Conservation (phyloP, 805 yeast genomes). For the Suhomyces sp. region DNA sequence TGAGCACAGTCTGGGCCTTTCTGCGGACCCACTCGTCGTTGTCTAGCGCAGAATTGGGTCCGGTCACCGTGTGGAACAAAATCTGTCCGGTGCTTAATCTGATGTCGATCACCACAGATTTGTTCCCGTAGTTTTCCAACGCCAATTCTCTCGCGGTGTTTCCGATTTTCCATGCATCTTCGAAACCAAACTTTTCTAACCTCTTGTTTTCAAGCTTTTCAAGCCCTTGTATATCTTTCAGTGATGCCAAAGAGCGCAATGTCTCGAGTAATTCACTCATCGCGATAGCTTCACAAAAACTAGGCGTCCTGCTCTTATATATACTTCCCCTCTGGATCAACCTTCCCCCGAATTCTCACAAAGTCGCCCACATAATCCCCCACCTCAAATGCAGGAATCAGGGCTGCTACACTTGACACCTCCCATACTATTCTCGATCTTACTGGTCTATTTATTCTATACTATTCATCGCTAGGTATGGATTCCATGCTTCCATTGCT, state of each 20-base stretch:
- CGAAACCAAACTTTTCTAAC: constrained; percentile 28
- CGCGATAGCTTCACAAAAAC: background rate
- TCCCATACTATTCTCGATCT: background rate
- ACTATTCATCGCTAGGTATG: background rate
- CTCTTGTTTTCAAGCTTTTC: constrained; percentile 21
- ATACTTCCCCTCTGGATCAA: background rate
- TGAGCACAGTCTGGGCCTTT: constrained; percentile 46
- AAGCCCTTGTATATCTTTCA: constrained; percentile 7
- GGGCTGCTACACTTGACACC: background rate
- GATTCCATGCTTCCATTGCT: background rate
- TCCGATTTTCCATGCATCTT: constrained; percentile 49
- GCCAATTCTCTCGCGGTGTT: constrained; percentile 37
- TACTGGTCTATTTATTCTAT: background rate
- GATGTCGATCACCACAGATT: constrained; percentile 47
- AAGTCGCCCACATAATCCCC: background rate
- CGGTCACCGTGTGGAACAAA: constrained; percentile 44
- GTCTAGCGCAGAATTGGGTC: constrained; percentile 39
- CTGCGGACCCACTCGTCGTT: constrained; percentile 54
- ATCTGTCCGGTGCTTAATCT: constrained; percentile 44
- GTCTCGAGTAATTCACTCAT: constrained; percentile 12
- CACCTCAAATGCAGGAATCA: background rate
- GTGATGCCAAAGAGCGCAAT: constrained; percentile 9
- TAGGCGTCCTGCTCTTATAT: background rate
- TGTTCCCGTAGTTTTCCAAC: constrained; percentile 18
- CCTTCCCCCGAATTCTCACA: background rate